Evolutionary conservation across 768 basidiomycete species (phyloP), one percentile per base, ranked within the genome.

Genomic region (Symmetrospora coprosmae): DNA sequence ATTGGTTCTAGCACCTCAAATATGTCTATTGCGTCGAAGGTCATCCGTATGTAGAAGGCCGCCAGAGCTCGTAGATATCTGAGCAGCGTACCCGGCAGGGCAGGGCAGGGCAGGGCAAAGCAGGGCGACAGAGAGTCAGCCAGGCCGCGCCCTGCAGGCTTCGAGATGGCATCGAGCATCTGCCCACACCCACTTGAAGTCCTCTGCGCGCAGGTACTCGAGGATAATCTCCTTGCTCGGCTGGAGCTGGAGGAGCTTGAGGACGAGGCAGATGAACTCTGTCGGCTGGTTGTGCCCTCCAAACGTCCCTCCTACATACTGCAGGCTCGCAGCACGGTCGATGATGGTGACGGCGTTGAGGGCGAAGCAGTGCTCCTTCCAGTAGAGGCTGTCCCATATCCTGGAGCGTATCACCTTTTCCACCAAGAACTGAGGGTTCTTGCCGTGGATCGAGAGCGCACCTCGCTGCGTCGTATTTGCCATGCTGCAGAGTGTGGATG

Each of bases 331-430:
- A 4, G 91, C 86, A 68, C 86, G 87, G 74, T 99, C 91, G 65
- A 97, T 97, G 47, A 99, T 76, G 30, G 80, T 84, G 70, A 90
- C 94, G 23, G 94, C 90, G 62, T 88, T 94, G 46, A 99, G 76
- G 21, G 92, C 92, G 71, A 99, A 99, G 71, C 92, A 99, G 66
- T 94, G 88, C 71, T 99, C 92, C 75, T 99, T 99, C 92, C 92
- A 99, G 73, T 81, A 99, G 6, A 78, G 72, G 0, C 86, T 85
- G 72, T 97, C 92, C 77, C 92, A 99, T 63, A 99, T 94, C 63
- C 94, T 81, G 70, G 84, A 87, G 52, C 94, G 82, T 66, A 97
- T 91, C 64, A 96, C 87, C 35, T 87, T 92, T 77, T 97, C 94
- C 28, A 99, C 85, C 72, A 99, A 76, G 37, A 58, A 58, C 55